Evolutionary conservation across 768 basidiomycete genomes (phyloP).

Genomic region (Boletus fagicola): DNA sequence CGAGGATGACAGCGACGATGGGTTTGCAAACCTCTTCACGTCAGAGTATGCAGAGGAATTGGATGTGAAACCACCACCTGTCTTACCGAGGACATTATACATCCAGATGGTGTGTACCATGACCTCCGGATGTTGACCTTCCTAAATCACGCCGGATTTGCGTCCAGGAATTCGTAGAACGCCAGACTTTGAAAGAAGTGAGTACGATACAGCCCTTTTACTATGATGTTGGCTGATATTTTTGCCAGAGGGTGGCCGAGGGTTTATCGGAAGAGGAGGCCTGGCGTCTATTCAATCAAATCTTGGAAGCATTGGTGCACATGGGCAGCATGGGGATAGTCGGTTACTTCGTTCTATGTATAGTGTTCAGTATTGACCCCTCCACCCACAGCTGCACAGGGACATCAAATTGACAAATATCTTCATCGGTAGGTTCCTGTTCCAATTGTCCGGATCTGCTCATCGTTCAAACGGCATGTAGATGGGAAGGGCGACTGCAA

Average conservation of each 20-base stretch:
- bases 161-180: conserved; percentile 80
- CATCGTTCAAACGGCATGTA: conserved; percentile 26
- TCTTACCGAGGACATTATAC: conserved; percentile 63
- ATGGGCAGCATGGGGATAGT: conserved; percentile 89
- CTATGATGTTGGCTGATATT: background rate
- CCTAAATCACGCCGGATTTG: background rate
- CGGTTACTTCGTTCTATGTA: conserved; percentile 26
- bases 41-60: conserved; percentile 35
- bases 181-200: conserved; percentile 87
- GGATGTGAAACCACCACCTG: conserved; percentile 30
- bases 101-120: conserved; percentile 81
- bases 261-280: conserved; percentile 81
- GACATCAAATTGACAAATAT: conserved; percentile 95
- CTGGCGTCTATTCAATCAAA: conserved; percentile 88
- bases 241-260: conserved; percentile 66
- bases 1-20: conserved; percentile 43
- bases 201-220: background rate
- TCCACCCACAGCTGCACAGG: conserved; percentile 60
- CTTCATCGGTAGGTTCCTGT: conserved; percentile 69
- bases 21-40: conserved; percentile 36
- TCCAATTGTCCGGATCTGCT: background rate
- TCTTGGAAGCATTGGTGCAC: conserved; percentile 85
- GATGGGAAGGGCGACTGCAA: conserved; percentile 84
- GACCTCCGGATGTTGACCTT: background rate
- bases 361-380: conserved; percentile 4